Evolutionary conservation across 495 filamentous ascomycete genomes (phyloP).

Genomic region (Talaromyces wortmannii): DNA sequence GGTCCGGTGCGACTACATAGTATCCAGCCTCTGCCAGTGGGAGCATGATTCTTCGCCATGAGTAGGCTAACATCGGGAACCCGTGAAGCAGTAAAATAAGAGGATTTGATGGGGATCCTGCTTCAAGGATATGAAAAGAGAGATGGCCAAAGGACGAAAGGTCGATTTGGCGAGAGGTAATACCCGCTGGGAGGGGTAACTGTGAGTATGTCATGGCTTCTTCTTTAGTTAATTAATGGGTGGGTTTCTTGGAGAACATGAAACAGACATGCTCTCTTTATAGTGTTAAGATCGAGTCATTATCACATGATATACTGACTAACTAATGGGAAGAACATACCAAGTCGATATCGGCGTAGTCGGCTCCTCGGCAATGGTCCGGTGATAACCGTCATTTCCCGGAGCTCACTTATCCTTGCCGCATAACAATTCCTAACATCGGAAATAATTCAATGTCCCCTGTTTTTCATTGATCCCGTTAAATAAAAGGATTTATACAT

Average conservation of each 20-base stretch:
- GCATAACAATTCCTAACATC: too few relatives aligned
- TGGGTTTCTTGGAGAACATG: background rate
- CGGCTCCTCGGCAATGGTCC: too few relatives aligned
- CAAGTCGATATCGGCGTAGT: too few relatives aligned
- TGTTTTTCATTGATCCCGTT: too few relatives aligned
- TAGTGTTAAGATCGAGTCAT: background rate
- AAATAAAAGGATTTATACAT: too few relatives aligned
- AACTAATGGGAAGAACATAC: too few relatives aligned
- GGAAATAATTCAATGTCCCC: too few relatives aligned
- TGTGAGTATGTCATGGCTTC: background rate
- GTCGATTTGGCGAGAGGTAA: slow-evolving; percentile 43
- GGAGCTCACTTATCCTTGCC: too few relatives aligned
- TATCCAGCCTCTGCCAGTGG: slow-evolving; percentile 48
- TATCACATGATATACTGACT: slow-evolving; percentile 5
- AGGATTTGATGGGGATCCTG: slow-evolving; percentile 42
- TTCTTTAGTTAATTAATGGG: background rate
- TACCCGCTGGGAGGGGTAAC: slow-evolving; percentile 39
- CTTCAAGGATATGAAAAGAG: slow-evolving; percentile 54
- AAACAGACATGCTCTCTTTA: too few relatives aligned
- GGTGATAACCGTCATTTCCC: too few relatives aligned
- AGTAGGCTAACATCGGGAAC: slow-evolving; percentile 64
- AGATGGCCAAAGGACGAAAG: slow-evolving; percentile 38
- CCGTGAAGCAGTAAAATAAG: slow-evolving; percentile 60
- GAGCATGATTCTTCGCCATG: slow-evolving; percentile 59
- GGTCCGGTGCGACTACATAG: slow-evolving; percentile 60